These are phyloP conservation scores for Aspergillus ruber DNA, from an alignment of 2,329 filamentous ascomycete species.

Conservation along the genomic window DNA sequence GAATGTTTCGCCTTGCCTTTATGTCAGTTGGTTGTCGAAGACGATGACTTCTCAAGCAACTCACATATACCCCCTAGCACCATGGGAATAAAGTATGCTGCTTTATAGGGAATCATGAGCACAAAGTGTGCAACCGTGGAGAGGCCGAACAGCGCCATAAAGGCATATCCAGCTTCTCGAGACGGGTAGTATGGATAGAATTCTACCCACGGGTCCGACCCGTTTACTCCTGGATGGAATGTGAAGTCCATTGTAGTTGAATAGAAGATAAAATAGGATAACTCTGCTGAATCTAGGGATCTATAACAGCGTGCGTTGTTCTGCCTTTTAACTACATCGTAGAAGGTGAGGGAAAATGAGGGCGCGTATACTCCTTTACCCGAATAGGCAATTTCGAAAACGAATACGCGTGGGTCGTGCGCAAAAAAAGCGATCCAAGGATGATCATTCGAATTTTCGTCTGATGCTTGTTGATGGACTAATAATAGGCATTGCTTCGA, in stretches of 20 bases:
- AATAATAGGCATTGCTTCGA: not conserved
- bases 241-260: constrained; percentile 22
- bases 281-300: too few relatives aligned
- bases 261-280: not conserved
- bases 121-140: constrained; percentile 24
- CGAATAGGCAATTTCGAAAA: not conserved
- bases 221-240: constrained; percentile 25
- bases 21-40: not conserved
- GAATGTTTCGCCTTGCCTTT: constrained; percentile 26
- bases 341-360: not conserved
- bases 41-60: constrained; percentile 1
- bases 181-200: constrained; percentile 34
- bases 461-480: not conserved
- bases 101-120: constrained; percentile 24
- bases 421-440: not conserved
- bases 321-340: not conserved
- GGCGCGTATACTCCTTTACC: not conserved
- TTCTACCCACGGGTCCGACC: constrained; percentile 25
- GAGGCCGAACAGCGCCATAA: constrained; percentile 29
- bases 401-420: not conserved
- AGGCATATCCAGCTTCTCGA: constrained; percentile 27
- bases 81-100: constrained; percentile 33
- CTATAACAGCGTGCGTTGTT: not conserved
- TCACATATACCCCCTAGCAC: constrained; percentile 33
- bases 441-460: constrained; percentile 5